These are phyloP conservation scores for Pythium apleroticum DNA, from an alignment of 352 stramenopile species.

Conservation along the genomic window DNA sequence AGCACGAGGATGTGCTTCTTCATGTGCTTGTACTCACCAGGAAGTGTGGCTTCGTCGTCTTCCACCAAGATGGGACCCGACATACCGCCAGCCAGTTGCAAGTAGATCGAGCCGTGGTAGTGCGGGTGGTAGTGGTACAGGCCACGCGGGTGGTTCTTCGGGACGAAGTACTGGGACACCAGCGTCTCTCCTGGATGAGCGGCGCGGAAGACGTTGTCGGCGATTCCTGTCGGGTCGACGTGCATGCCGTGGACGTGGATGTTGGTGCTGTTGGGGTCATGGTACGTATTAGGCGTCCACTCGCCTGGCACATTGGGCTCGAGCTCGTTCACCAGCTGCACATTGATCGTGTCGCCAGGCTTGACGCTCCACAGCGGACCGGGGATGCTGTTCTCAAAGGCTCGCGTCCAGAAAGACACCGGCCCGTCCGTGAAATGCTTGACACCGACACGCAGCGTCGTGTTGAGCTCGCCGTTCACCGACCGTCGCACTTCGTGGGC, in stretches of 20 bases:
- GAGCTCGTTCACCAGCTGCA: constrained; percentile 61
- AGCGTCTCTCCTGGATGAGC: constrained; percentile 49
- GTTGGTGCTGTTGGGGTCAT: constrained; percentile 77
- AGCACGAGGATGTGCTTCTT: constrained; percentile 51
- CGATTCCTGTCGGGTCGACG: constrained; percentile 72
- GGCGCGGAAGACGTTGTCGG: constrained; percentile 75
- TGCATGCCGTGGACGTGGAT: constrained; percentile 85
- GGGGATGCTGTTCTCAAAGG: constrained; percentile 59
- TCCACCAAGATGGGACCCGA: constrained; percentile 65
- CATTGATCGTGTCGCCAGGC: constrained; percentile 60
- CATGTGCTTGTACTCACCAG: constrained; percentile 43
- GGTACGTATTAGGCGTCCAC: constrained; percentile 59
- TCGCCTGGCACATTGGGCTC: constrained; percentile 35
- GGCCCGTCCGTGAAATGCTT: constrained; percentile 49
- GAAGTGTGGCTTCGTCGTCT: constrained; percentile 45
- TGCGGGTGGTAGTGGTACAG: constrained; percentile 88
- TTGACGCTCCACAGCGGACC: constrained; percentile 61
- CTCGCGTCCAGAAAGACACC: constrained; percentile 71
- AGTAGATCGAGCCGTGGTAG: constrained; percentile 69
- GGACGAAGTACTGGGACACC: constrained; percentile 54
- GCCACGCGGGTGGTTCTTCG: constrained; percentile 59
- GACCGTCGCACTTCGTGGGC: constrained; percentile 39
- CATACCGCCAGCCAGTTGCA: constrained; percentile 80
- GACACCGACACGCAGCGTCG: constrained; percentile 45
- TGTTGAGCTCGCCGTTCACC: constrained; percentile 60